Evolutionary conservation across 2,329 filamentous ascomycete species (phyloP).

Genomic region (Acrocalymma vagum): DNA sequence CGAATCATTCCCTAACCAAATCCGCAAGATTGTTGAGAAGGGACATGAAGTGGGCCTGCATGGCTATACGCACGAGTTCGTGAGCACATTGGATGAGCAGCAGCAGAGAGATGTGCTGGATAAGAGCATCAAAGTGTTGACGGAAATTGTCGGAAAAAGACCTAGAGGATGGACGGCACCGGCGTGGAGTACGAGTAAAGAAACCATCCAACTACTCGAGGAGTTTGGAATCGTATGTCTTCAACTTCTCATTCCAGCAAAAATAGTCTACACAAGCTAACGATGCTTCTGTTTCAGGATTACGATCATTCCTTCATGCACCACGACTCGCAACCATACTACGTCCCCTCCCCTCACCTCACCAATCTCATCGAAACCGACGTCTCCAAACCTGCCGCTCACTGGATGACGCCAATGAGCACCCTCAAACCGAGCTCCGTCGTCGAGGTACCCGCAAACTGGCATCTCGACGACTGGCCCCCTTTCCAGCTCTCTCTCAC

Average conservation of each 20-base stretch:
- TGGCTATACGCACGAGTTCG: constrained; percentile 52
- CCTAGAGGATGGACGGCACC: constrained; percentile 56
- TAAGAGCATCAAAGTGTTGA: constrained; percentile 50
- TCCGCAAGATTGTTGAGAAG: constrained; percentile 53
- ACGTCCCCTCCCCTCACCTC: constrained; percentile 36
- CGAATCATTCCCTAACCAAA: constrained; percentile 58
- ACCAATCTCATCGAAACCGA: constrained; percentile 55
- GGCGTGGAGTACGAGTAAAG: constrained; percentile 50
- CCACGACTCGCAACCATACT: constrained; percentile 56
- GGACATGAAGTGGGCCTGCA: constrained; percentile 55
- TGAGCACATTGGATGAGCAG: constrained; percentile 49
- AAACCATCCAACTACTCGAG: constrained; percentile 51
- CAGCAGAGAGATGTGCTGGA: constrained; percentile 50
- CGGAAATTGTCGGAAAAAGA: constrained; percentile 48
- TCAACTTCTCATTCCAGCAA: not conserved
- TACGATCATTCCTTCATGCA: constrained; percentile 61
- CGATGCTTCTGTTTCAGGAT: constrained; percentile 46
- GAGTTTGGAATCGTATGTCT: constrained; percentile 47
- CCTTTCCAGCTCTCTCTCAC: constrained; percentile 52
- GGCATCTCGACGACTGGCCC: constrained; percentile 61
- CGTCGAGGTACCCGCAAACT: constrained; percentile 57
- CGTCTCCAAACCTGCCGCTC: constrained; percentile 34
- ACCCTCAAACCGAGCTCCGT: constrained; percentile 40
- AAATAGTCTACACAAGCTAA: too few relatives aligned
- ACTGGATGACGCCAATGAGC: constrained; percentile 51